Percentiles rank a stretch among this genome's conserved stretches.
phyloP scores from a whole-genome alignment of 2,329 filamentous ascomycete species.

The Colletotrichum agaves region DNA sequence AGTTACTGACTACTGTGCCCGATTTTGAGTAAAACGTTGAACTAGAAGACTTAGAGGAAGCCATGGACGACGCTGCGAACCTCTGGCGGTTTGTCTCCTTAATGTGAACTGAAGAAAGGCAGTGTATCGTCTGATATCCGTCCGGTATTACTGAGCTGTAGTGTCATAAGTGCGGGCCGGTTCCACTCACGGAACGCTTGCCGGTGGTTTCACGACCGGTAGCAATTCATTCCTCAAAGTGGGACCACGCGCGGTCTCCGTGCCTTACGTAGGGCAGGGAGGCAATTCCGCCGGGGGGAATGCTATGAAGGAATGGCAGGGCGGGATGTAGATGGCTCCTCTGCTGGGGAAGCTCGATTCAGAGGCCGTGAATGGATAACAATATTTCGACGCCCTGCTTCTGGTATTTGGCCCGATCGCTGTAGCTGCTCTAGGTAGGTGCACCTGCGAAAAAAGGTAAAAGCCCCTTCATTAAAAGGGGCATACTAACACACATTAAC shows the following conservation, averaged over 20 bases:
- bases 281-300: background rate
- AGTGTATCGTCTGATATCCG: no score
- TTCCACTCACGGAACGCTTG: background rate
- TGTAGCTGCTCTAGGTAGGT: no score
- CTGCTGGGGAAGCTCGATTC: background rate
- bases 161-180: background rate
- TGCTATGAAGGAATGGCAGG: background rate
- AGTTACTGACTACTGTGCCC: no score
- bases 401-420: no score
- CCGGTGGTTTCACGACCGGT: background rate
- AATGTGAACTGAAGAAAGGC: background rate
- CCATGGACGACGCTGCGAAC: no score
- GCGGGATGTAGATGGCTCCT: background rate
- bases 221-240: background rate
- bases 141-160: background rate
- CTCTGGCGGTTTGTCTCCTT: background rate
- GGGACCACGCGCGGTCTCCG: slow-evolving; percentile 2
- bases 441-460: no score
- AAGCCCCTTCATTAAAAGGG: no score
- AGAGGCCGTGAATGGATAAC: no score
- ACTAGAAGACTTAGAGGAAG: no score
- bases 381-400: no score
- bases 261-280: background rate
- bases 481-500: no score
- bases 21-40: no score